These are phyloP conservation scores for Taiwanofungus camphoratus DNA, from an alignment of 1,284 basidiomycete species.

Conservation along the genomic window DNA sequence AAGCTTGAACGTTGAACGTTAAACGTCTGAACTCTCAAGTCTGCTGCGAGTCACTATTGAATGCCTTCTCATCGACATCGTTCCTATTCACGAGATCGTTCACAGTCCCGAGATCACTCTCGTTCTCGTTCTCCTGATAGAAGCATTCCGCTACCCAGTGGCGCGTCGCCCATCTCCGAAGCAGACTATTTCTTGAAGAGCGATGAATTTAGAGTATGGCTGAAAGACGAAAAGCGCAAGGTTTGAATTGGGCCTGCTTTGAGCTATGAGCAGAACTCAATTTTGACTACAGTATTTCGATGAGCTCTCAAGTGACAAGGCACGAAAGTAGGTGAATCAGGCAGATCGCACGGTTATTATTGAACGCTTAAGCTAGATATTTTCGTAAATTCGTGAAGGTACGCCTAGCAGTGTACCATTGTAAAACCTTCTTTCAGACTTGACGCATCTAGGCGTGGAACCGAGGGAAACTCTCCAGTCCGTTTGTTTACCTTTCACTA, in stretches of 20 bases:
- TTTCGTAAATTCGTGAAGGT: conserved; percentile 83
- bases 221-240: conserved; percentile 74
- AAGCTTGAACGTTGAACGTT: background rate
- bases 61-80: conserved; percentile 25
- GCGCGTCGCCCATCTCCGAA: conserved; percentile 54
- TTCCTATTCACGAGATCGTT: conserved; percentile 18
- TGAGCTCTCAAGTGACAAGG: conserved; percentile 66
- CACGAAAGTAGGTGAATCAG: conserved; percentile 52
- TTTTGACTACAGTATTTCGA: conserved; percentile 65
- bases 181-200: conserved; percentile 76
- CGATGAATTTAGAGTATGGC: conserved; percentile 71
- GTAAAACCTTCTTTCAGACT: background rate
- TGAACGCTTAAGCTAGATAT: conserved; percentile 46
- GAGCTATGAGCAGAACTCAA: too few species aligned
- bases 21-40: background rate
- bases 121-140: conserved; percentile 43
- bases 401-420: conserved; percentile 1
- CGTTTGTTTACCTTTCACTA: conserved; percentile 16
- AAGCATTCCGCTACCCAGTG: conserved; percentile 40
- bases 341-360: conserved; percentile 19
- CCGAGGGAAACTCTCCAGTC: conserved; percentile 61
- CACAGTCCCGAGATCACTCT: conserved; percentile 21
- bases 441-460: conserved; percentile 60
- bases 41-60: background rate
- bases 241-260: too few species aligned